Percentiles rank a stretch among this genome's conserved stretches.
Evolutionary conservation across 2,329 filamentous ascomycete genomes (phyloP).

Genomic region (Ceratocystiopsis brevicomis): DNA sequence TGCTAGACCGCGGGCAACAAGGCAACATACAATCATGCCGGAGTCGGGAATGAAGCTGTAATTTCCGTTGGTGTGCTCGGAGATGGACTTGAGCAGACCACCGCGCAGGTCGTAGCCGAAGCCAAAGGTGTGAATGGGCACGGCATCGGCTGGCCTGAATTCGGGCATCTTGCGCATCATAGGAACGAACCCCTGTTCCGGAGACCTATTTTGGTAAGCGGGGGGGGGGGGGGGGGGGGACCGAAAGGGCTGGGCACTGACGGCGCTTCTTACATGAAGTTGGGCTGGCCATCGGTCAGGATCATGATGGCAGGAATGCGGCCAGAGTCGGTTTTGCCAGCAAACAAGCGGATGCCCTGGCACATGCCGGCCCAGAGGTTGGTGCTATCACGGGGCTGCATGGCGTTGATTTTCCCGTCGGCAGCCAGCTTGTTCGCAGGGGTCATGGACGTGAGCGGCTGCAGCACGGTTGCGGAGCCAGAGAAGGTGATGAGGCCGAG

Average conservation of each 20-base stretch:
- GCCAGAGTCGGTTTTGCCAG: slow-evolving; percentile 6
- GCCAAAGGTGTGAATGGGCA: slow-evolving; percentile 33
- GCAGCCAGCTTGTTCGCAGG: slow-evolving; percentile 23
- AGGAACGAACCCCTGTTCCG: slow-evolving; percentile 32
- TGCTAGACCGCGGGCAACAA: background rate
- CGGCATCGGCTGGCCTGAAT: slow-evolving; percentile 8
- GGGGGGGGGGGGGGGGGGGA: too few species aligned
- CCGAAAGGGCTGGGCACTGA: too few species aligned
- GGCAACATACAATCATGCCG: slow-evolving; percentile 32
- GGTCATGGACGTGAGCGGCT: slow-evolving; percentile 29
- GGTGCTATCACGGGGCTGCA: slow-evolving; percentile 23
- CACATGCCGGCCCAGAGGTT: slow-evolving; percentile 40
- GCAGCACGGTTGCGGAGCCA: slow-evolving; percentile 15
- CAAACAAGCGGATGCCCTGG: slow-evolving; percentile 30
- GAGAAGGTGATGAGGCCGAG: slow-evolving; percentile 39
- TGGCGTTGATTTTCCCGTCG: slow-evolving; percentile 22
- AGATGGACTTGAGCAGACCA: slow-evolving; percentile 38
- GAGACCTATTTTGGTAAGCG: slow-evolving; percentile 8
- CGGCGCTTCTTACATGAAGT: slow-evolving; percentile 18
- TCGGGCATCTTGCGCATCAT: slow-evolving; percentile 26
- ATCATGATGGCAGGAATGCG: slow-evolving; percentile 33
- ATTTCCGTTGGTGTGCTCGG: slow-evolving; percentile 36
- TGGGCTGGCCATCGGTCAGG: slow-evolving; percentile 35
- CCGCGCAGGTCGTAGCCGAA: slow-evolving; percentile 32
- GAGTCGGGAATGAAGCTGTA: slow-evolving; percentile 44